Evolutionary conservation across 2,329 filamentous ascomycete genomes (phyloP).

Genomic region (Aureobasidium sp.): DNA sequence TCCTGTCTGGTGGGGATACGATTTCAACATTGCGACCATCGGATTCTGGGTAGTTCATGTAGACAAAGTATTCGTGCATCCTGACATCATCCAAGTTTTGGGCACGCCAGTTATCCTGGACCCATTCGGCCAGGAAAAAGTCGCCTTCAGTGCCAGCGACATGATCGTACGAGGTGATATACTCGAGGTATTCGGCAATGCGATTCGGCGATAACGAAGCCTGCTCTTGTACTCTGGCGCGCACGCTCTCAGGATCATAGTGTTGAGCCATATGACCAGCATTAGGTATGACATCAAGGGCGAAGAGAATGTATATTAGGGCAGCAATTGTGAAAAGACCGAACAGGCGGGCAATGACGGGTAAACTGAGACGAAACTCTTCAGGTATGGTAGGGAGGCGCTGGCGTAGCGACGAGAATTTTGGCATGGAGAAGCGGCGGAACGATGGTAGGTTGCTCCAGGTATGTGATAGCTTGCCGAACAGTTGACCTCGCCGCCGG

Average conservation of each 20-base stretch:
- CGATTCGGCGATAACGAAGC: slow-evolving; percentile 50
- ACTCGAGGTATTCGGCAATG: slow-evolving; percentile 59
- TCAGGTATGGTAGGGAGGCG: slow-evolving; percentile 35
- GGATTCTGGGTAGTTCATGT: slow-evolving; percentile 79
- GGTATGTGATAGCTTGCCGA: slow-evolving; percentile 46
- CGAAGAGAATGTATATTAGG: slow-evolving; percentile 75
- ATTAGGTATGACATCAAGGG: slow-evolving; percentile 71
- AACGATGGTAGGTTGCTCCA: slow-evolving; percentile 43
- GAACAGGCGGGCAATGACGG: slow-evolving; percentile 64
- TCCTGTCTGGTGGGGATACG: slow-evolving; percentile 55
- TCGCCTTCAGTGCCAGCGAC: slow-evolving; percentile 92
- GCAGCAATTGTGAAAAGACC: slow-evolving; percentile 67
- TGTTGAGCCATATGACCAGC: slow-evolving; percentile 57
- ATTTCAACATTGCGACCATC: slow-evolving; percentile 76
- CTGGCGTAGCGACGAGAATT: slow-evolving; percentile 13
- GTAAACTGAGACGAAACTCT: slow-evolving; percentile 44
- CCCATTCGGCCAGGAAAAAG: slow-evolving; percentile 74
- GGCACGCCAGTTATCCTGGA: slow-evolving; percentile 65
- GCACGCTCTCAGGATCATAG: slow-evolving; percentile 77
- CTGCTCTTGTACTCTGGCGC: slow-evolving; percentile 62
- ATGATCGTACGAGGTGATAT: slow-evolving; percentile 78
- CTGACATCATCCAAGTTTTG: slow-evolving; percentile 66
- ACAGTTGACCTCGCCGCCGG: slow-evolving; percentile 29
- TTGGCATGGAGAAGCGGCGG: slow-evolving; percentile 33
- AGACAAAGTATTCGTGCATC: slow-evolving; percentile 64